phyloP scores from a whole-genome alignment of 305 asterid species.

The Euphrasia arctica region DNA sequence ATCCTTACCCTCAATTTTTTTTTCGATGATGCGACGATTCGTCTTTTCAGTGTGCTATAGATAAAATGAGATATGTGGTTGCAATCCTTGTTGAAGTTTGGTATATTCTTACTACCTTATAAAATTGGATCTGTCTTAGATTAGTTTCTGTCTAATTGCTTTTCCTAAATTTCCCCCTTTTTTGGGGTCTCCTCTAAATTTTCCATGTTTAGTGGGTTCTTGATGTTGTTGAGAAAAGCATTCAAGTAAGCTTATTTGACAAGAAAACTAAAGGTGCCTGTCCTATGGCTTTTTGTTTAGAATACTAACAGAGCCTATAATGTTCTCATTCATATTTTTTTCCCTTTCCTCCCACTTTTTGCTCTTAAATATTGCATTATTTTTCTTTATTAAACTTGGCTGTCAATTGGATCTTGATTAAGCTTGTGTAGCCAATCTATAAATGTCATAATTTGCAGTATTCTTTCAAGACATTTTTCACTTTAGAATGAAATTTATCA shows the following conservation, averaged over 20 bases:
- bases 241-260: slow-evolving; percentile 3
- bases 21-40: slow-evolving; percentile 4
- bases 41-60: slow-evolving; percentile 22
- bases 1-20: neutral
- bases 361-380: no score
- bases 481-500: no score
- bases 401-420: neutral
- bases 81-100: slow-evolving; percentile 28
- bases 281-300: slow-evolving; percentile 3
- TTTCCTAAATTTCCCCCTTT: slow-evolving; percentile 4
- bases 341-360: no score
- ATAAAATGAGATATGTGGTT: slow-evolving; percentile 45
- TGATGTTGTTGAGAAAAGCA: slow-evolving; percentile 24
- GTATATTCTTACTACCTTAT: slow-evolving; percentile 27
- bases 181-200: neutral
- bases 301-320: slow-evolving; percentile 30
- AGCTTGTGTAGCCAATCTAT: neutral
- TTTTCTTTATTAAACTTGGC: no score
- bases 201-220: slow-evolving; percentile 17
- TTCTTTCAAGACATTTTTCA: no score
- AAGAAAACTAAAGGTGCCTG: slow-evolving; percentile 19
- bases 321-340: slow-evolving; percentile 25
- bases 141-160: slow-evolving; percentile 10
- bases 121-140: slow-evolving; percentile 13
- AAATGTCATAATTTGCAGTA: neutral